Evolutionary conservation across 2,329 filamentous ascomycete species (phyloP).

Genomic region (Plenodomus tracheiphilus): DNA sequence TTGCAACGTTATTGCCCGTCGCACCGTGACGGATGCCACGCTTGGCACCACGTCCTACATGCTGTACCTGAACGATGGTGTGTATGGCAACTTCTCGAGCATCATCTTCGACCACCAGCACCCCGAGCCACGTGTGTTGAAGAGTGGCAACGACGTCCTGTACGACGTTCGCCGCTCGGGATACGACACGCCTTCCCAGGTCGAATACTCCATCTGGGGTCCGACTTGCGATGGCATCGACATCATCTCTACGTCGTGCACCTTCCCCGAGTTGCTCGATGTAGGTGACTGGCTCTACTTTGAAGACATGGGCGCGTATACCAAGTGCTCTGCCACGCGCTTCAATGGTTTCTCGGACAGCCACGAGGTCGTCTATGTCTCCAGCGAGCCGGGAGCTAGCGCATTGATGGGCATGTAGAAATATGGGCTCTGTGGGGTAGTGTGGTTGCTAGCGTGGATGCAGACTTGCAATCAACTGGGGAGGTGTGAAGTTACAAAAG

Average conservation of each 20-base stretch:
- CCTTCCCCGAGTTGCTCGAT: conserved; percentile 75
- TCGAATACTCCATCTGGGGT: conserved; percentile 96
- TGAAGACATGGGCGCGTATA: conserved; percentile 98
- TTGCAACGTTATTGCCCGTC: conserved; percentile 93
- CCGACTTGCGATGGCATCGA: conserved; percentile 98
- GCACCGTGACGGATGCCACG: conserved; percentile 75
- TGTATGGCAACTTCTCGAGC: conserved; percentile 98
- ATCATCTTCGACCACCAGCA: conserved; percentile 99
- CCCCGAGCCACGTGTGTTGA: conserved; percentile 80
- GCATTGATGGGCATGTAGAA: conserved; percentile 63
- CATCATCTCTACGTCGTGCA: conserved; percentile 81
- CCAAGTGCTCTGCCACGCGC: conserved; percentile 93
- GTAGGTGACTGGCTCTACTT: conserved; percentile 99
- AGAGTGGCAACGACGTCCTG: conserved; percentile 60
- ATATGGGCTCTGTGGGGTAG: not conserved
- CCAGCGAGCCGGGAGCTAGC: conserved; percentile 84
- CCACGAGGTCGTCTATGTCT: conserved; percentile 93
- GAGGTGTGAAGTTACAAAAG: not conserved
- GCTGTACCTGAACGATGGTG: conserved; percentile 95
- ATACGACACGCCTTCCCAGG: conserved; percentile 54
- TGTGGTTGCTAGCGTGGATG: not conserved
- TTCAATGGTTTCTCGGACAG: conserved; percentile 97
- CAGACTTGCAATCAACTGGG: not conserved
- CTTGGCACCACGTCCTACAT: conserved; percentile 78
- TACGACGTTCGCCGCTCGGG: conserved; percentile 51